Conservation (phyloP, 352 stramenopile genomes). For the Phytophthora fragariaefolia region DNA sequence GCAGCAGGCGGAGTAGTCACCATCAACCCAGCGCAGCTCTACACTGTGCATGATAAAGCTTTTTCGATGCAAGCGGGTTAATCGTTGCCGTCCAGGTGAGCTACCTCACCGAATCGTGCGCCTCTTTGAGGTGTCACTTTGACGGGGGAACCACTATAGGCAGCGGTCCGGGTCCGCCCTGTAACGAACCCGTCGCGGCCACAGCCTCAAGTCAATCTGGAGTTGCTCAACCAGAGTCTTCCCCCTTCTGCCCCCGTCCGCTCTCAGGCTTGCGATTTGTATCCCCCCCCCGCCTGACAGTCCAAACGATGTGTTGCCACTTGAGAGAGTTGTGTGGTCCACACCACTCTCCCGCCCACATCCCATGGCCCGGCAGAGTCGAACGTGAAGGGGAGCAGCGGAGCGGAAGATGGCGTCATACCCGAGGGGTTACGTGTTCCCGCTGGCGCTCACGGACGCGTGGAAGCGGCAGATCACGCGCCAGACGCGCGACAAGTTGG, state of each 20-base stretch:
- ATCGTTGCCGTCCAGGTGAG: neutral
- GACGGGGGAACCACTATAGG: too few species aligned
- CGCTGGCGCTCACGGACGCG: slow-evolving; percentile 54
- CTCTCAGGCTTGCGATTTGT: too few species aligned
- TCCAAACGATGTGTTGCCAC: too few species aligned
- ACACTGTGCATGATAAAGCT: neutral
- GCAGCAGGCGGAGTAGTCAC: neutral
- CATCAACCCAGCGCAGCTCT: neutral
- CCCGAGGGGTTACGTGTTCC: slow-evolving; percentile 68
- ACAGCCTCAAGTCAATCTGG: too few species aligned
- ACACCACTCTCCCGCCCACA: neutral
- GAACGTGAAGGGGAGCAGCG: neutral
- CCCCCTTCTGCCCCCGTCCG: too few species aligned
- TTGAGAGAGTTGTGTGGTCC: neutral
- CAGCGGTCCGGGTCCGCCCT: too few species aligned
- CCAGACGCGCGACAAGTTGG: slow-evolving; percentile 61
- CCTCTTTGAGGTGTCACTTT: neutral
- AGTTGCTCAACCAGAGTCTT: too few species aligned
- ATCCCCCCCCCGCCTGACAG: too few species aligned
- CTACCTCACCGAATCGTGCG: neutral
- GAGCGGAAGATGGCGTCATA: slow-evolving; percentile 23
- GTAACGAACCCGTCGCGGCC: too few species aligned
- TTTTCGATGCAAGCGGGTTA: neutral
- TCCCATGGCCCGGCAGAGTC: neutral
- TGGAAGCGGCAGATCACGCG: slow-evolving; percentile 67